phyloP scores from a whole-genome alignment of 1,139 yeast species.

The Yamadazyma friedrichii region DNA sequence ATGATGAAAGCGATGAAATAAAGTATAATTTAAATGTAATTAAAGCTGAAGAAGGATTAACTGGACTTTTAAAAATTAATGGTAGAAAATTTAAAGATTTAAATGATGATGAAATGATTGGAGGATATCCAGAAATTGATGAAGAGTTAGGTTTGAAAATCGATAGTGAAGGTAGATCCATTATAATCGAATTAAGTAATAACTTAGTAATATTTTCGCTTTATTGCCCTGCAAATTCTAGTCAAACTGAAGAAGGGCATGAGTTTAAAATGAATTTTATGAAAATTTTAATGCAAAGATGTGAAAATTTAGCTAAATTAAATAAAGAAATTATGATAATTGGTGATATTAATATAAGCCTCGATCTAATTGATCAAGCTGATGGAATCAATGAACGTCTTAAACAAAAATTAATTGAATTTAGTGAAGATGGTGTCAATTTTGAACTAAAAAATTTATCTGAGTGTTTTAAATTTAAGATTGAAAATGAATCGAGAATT shows the following conservation, averaged over 20 bases:
- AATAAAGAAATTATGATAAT: constrained; percentile 72
- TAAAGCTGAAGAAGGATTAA: constrained; percentile 87
- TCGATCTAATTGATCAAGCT: constrained; percentile 82
- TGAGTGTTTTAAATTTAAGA: constrained; percentile 41
- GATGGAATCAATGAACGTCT: constrained; percentile 54
- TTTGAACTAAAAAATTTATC: constrained; percentile 44
- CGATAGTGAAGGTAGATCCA: constrained; percentile 84
- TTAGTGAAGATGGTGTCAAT: constrained; percentile 22
- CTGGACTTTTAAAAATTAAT: constrained; percentile 54
- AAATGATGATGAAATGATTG: constrained; percentile 44
- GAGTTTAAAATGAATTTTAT: constrained; percentile 58
- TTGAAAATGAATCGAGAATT: constrained; percentile 40
- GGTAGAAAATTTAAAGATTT: constrained; percentile 21
- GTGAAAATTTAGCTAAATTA: constrained; percentile 46
- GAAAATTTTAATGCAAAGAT: constrained; percentile 55
- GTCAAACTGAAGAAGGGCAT: constrained; percentile 68
- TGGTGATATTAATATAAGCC: constrained; percentile 86
- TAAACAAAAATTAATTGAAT: constrained; percentile 22
- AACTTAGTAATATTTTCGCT: constrained; percentile 68
- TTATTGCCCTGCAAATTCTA: constrained; percentile 92
- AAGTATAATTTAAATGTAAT: constrained; percentile 46
- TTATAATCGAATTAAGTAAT: constrained; percentile 67
- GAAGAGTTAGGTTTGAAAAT: constrained; percentile 43
- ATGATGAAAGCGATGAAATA: constrained; percentile 35
- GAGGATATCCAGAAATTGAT: constrained; percentile 63